A percentile compares a stretch with the other conserved stretches of the same genome.
These are phyloP conservation scores for Alternaria consortialis DNA, from an alignment of 2,329 filamentous ascomycete genomes.

Conservation along the genomic window DNA sequence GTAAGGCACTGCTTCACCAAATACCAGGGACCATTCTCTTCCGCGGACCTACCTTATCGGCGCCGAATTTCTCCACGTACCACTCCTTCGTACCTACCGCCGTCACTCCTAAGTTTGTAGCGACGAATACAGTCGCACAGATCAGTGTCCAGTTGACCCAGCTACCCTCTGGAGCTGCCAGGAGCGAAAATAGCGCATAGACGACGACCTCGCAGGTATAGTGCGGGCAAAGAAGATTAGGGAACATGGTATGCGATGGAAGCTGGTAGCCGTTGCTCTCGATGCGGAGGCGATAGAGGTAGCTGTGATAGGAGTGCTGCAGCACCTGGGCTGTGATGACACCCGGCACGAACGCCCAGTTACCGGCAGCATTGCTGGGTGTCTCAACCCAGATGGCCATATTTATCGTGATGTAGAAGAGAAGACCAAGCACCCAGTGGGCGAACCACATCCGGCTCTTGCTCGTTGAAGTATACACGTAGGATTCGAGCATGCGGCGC, in stretches of 20 bases:
- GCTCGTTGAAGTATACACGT: constrained; percentile 72
- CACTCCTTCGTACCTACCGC: constrained; percentile 77
- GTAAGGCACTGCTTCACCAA: constrained; percentile 33
- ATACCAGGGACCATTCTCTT: constrained; percentile 45
- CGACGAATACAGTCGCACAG: constrained; percentile 75
- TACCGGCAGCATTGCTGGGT: constrained; percentile 45
- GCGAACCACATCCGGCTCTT: constrained; percentile 83
- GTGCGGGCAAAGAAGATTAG: constrained; percentile 80
- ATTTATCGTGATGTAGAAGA: constrained; percentile 78
- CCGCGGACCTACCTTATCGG: constrained; percentile 38
- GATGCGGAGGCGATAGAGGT: constrained; percentile 55
- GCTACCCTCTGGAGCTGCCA: constrained; percentile 73
- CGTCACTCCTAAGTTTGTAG: constrained; percentile 81
- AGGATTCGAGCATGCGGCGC: constrained; percentile 79
- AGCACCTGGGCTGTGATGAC: constrained; percentile 75
- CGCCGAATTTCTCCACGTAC: constrained; percentile 46
- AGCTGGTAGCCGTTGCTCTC: constrained; percentile 75
- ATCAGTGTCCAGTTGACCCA: constrained; percentile 77
- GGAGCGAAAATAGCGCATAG: constrained; percentile 79
- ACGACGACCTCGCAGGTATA: constrained; percentile 89
- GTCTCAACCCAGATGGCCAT: constrained; percentile 87
- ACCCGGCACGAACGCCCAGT: constrained; percentile 66
- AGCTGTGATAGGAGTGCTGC: constrained; percentile 70
- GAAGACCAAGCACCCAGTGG: constrained; percentile 81
- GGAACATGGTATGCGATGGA: constrained; percentile 77